These are phyloP conservation scores for Linnemannia hyalina DNA, from an alignment of 192 early-diverging fungal genomes.

Conservation along the genomic window DNA sequence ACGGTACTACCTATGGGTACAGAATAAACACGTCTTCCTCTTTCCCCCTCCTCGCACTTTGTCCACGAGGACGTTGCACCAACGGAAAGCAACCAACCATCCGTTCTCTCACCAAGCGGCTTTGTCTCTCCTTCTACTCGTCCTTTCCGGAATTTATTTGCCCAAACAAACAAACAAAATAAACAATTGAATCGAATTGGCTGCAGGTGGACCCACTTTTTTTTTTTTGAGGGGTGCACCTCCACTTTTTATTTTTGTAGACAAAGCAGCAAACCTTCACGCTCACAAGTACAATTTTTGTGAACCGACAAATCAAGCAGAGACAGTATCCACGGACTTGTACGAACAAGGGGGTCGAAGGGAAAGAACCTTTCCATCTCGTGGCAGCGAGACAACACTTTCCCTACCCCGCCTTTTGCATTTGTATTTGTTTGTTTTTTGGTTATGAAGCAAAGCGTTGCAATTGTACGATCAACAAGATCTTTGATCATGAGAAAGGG, in stretches of 20 bases:
- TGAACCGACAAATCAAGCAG: neutral
- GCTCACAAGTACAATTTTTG: neutral
- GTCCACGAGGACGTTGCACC: constrained; percentile 5
- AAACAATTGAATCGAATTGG: neutral
- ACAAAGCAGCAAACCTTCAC: neutral
- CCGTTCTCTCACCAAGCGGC: neutral
- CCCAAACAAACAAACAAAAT: neutral
- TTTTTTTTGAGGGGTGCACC: neutral
- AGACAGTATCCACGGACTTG: neutral
- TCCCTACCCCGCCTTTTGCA: neutral
- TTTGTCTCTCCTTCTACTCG: neutral
- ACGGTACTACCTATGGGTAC: neutral
- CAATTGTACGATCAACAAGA: too few relatives aligned
- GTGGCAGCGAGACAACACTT: constrained; percentile 4
- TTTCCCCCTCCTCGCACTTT: neutral
- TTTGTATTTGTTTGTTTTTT: neutral
- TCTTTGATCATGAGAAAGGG: too few relatives aligned
- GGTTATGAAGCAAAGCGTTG: too few relatives aligned
- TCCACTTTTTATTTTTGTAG: neutral
- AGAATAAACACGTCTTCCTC: neutral
- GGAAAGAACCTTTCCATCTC: neutral
- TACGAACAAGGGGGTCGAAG: neutral
- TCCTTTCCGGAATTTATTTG: neutral
- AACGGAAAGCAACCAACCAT: neutral
- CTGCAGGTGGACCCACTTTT: neutral